These are phyloP conservation scores for Fusarium avenaceum DNA, from an alignment of 2,329 filamentous ascomycete species.

Conservation along the genomic window DNA sequence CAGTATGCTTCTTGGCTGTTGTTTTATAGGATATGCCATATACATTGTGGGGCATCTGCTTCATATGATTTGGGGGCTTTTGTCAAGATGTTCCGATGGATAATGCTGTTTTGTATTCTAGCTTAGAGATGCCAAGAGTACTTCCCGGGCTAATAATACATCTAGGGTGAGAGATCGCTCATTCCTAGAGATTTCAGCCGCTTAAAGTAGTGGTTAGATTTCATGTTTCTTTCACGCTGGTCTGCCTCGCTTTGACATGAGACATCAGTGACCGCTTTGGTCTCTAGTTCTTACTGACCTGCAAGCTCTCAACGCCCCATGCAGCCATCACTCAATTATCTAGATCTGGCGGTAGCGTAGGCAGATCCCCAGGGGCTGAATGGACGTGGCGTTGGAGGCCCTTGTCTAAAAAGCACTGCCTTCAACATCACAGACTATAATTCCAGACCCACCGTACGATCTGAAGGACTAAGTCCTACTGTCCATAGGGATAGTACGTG, in stretches of 20 bases:
- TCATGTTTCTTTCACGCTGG: background rate
- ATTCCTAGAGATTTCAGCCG: constrained; percentile 38
- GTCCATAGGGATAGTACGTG: no score
- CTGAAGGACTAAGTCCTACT: constrained; percentile 23
- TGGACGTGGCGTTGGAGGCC: constrained; percentile 39
- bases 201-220: constrained; percentile 20
- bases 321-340: constrained; percentile 7
- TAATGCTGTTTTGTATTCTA: constrained; percentile 30
- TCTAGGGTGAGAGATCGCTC: constrained; percentile 34
- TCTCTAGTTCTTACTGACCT: constrained; percentile 4
- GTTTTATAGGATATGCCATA: constrained; percentile 27
- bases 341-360: constrained; percentile 22
- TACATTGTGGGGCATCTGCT: constrained; percentile 32
- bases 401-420: constrained; percentile 41
- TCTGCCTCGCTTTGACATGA: background rate
- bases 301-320: constrained; percentile 12
- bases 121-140: constrained; percentile 26
- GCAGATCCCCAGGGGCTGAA: constrained; percentile 30
- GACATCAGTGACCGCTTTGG: background rate
- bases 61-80: constrained; percentile 19
- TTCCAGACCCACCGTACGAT: constrained; percentile 27
- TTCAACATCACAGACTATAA: constrained; percentile 8
- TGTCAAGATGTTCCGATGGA: constrained; percentile 45
- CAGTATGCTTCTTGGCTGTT: constrained; percentile 30
- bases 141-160: constrained; percentile 41